Conservation (phyloP, 164 flowering plant genomes). For the Amborella trichopoda region DNA sequence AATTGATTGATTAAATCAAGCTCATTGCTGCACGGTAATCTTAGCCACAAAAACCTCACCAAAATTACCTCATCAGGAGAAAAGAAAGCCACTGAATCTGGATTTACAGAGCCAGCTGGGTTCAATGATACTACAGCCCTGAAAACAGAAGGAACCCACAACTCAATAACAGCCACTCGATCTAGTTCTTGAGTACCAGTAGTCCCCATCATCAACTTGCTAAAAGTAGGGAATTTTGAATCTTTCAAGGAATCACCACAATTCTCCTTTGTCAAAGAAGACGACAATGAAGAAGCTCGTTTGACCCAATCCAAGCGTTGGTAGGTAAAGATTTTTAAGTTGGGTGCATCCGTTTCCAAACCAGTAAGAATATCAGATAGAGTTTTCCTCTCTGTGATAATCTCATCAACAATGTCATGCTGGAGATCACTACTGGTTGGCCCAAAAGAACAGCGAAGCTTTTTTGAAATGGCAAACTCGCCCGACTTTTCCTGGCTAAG, state of each 20-base stretch:
- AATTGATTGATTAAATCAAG: not conserved
- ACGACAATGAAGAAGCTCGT: slow-evolving; percentile 51
- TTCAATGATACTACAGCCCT: slow-evolving; percentile 79
- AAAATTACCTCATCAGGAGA: slow-evolving; percentile 88
- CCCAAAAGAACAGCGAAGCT: slow-evolving; percentile 32
- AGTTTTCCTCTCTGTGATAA: slow-evolving; percentile 28
- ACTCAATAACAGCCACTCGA: slow-evolving; percentile 67
- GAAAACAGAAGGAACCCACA: slow-evolving; percentile 66
- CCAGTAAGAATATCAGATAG: slow-evolving; percentile 35
- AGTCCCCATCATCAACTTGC: slow-evolving; percentile 27
- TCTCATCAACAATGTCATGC: slow-evolving; percentile 39
- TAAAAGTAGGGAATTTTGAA: slow-evolving; percentile 29
- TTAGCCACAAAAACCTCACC: not conserved
- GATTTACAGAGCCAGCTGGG: slow-evolving; percentile 77
- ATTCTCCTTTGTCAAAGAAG: slow-evolving; percentile 28
- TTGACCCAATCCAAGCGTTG: slow-evolving; percentile 79
- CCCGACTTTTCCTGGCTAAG: slow-evolving; percentile 13
- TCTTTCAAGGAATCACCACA: slow-evolving; percentile 36
- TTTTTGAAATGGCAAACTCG: slow-evolving; percentile 38
- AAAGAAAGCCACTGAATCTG: slow-evolving; percentile 96
- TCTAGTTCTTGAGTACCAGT: slow-evolving; percentile 23
- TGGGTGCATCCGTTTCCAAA: slow-evolving; percentile 52
- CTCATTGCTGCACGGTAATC: not conserved
- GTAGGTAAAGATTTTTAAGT: slow-evolving; percentile 46
- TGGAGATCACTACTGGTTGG: slow-evolving; percentile 12